Evolutionary conservation across 495 filamentous ascomycete species (phyloP), one percentile per base, ranked within the genome.

Genomic region (Apodospora peruviana): DNA sequence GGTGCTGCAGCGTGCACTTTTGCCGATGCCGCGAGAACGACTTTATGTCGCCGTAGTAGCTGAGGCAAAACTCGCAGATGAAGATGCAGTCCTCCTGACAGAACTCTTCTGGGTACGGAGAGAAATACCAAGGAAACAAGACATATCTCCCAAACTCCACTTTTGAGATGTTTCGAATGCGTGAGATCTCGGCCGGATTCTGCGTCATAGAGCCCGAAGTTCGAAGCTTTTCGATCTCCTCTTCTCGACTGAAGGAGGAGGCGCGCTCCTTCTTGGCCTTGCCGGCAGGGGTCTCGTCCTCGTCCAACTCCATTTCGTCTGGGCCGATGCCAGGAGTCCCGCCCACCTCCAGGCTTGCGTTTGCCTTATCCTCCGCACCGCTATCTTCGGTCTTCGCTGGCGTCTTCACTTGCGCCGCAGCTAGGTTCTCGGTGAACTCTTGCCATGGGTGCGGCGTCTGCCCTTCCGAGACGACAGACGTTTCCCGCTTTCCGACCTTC

Each of bases 71-170:
- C 61, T 97, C 94, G 75, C 94, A 96, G 63, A 98, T 94, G 71
- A 88, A 96, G 55, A 97, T 84, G 44, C 89, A 71, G 47, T 96
- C 91, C 50, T 83, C 83, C 51, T 94, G 87, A 12, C 85, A 83
- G 64, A 90, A 96, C 5, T 83, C 75, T 61, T 90, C 82, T 0
- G 93, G 93, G 61, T 98, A 98, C 1, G 93, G 94, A 8, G 90
- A 95, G 69, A 97, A 97, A 62, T 98, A 98, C 93, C 93, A 98
- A 8, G 93, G 91, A 65, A 95, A 91, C 40, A 98, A 76, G 56
- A 95, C 89, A 67, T 82, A 85, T 54, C 85, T 81, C 36, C 93
- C 93, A 78, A 98, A 95, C 67, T 98, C 93, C 2, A 97, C 83
- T 25, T 83, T 85, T 23, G 83, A 86, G 56, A 98, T 80, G 60